A percentile compares a stretch with the other conserved stretches of the same genome.
These are phyloP conservation scores for Eucalyptus pauciflora DNA, from an alignment of 345 rosid species.

Conservation along the genomic window DNA sequence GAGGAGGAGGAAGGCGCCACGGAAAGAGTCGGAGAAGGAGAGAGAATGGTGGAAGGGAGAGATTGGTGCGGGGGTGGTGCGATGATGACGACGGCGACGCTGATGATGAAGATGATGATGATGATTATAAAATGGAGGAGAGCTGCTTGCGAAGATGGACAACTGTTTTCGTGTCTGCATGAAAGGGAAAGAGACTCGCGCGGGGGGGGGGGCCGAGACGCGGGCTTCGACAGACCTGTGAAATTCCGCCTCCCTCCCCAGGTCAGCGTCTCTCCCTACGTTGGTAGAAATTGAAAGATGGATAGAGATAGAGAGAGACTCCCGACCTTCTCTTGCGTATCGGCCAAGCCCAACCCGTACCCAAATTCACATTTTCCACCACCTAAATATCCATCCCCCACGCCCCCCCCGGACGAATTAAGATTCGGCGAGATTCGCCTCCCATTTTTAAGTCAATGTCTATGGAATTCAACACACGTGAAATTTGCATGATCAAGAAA, in stretches of 20 bases:
- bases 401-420: no score
- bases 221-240: background rate
- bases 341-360: background rate
- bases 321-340: background rate
- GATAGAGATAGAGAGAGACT: background rate
- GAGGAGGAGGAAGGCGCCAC: background rate
- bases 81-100: background rate
- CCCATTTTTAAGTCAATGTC: no score
- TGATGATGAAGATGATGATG: accelerated
- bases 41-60: background rate
- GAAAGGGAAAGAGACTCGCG: background rate
- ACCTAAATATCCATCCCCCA: background rate
- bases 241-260: background rate
- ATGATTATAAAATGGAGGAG: background rate
- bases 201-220: background rate
- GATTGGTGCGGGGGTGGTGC: background rate
- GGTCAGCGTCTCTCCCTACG: background rate
- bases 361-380: background rate
- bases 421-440: no score
- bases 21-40: background rate
- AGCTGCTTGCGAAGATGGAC: background rate
- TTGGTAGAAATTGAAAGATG: background rate
- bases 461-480: no score
- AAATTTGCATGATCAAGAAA: no score
- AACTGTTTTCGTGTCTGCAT: background rate